A percentile compares a stretch with the other conserved stretches of the same genome.
These are phyloP conservation scores for Starmera caribaea DNA, from an alignment of 805 yeast genomes.

Conservation along the genomic window DNA sequence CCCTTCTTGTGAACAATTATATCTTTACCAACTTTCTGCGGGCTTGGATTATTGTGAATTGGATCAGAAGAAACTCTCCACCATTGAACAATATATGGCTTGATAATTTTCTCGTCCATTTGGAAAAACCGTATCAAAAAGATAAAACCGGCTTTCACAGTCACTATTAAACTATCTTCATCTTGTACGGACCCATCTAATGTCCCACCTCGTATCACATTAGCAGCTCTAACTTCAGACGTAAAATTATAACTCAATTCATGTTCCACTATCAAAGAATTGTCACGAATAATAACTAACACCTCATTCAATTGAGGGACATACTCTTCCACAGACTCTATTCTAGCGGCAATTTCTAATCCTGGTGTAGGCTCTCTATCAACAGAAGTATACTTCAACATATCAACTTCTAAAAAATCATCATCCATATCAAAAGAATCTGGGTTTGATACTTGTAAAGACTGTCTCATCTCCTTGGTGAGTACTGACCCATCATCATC, in stretches of 20 bases:
- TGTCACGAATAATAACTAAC: slow-evolving; percentile 6
- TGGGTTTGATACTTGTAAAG: slow-evolving; percentile 12
- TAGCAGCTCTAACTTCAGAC: slow-evolving; percentile 9
- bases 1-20: slow-evolving; percentile 30
- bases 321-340: slow-evolving; percentile 1
- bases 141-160: slow-evolving; percentile 29
- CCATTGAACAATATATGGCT: slow-evolving; percentile 41
- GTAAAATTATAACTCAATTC: slow-evolving; percentile 7
- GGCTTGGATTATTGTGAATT: slow-evolving; percentile 3
- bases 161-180: slow-evolving; percentile 29
- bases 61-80: slow-evolving; percentile 25
- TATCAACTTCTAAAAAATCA: slow-evolving; percentile 11
- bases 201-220: slow-evolving; percentile 9
- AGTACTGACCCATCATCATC: slow-evolving; percentile 9
- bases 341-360: not conserved
- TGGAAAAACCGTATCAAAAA: slow-evolving; percentile 29
- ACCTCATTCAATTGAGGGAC: slow-evolving; percentile 8
- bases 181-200: slow-evolving; percentile 5
- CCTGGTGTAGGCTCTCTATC: not conserved
- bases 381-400: slow-evolving; percentile 8
- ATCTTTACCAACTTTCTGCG: slow-evolving; percentile 16
- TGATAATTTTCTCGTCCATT: slow-evolving; percentile 2
- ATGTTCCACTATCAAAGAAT: slow-evolving; percentile 10
- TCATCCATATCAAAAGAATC: slow-evolving; percentile 15
- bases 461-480: slow-evolving; percentile 4